phyloP scores from a whole-genome alignment of 345 rosid species.

The Eucalyptus sp. region DNA sequence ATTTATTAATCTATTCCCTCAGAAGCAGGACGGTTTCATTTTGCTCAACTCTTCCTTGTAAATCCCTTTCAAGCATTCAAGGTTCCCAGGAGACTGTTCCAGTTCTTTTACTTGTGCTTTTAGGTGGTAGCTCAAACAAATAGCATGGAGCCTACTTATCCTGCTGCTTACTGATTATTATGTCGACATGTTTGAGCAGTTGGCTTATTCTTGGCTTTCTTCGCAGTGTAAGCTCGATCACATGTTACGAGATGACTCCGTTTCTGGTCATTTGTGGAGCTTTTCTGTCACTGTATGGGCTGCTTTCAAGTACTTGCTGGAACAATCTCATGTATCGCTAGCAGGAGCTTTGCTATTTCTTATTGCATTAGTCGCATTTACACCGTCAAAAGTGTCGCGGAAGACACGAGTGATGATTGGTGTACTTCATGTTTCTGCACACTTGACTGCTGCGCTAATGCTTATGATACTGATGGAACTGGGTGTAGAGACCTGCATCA shows the following conservation, averaged over 20 bases:
- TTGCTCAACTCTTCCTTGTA: background rate
- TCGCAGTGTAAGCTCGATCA: slow-evolving; percentile 86
- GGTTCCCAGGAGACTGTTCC: background rate
- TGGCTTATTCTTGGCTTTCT: background rate
- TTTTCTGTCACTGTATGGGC: slow-evolving; percentile 70
- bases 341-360: slow-evolving; percentile 55
- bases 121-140: background rate
- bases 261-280: slow-evolving; percentile 70
- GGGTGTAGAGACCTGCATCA: slow-evolving; percentile 83
- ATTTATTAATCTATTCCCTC: background rate
- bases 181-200: background rate
- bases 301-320: slow-evolving; percentile 57
- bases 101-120: background rate
- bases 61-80: background rate
- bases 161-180: background rate
- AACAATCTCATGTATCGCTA: slow-evolving; percentile 68
- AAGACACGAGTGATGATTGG: slow-evolving; percentile 76
- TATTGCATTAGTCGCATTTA: slow-evolving; percentile 53
- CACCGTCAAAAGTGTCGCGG: slow-evolving; percentile 55
- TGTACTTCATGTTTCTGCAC: slow-evolving; percentile 80
- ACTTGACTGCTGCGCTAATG: slow-evolving; percentile 77
- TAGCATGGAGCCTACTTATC: background rate
- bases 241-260: slow-evolving; percentile 74
- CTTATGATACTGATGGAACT: slow-evolving; percentile 89
- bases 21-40: background rate